phyloP scores from a whole-genome alignment of 1,284 basidiomycete genomes.

The Leccinum subspadiceum region DNA sequence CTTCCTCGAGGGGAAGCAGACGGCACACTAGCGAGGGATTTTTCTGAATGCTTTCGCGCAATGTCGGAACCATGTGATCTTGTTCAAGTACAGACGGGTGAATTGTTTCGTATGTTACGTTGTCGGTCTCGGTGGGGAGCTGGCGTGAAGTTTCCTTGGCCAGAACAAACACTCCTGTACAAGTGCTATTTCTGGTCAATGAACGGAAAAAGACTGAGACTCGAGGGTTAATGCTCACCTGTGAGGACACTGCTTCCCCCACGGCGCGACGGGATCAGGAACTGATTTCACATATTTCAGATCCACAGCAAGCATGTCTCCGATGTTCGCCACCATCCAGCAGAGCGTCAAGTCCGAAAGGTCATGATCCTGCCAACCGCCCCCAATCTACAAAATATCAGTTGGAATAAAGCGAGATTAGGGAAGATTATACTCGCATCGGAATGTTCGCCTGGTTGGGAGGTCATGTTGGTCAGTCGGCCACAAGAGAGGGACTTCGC shows the following conservation, averaged over 20 bases:
- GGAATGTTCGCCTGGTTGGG: slow-evolving; percentile 50
- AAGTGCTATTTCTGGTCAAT: slow-evolving; percentile 39
- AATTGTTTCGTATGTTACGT: slow-evolving; percentile 57
- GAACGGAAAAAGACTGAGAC: not conserved
- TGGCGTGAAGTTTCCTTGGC: slow-evolving; percentile 43
- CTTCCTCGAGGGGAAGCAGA: slow-evolving; percentile 54
- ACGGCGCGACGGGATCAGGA: slow-evolving; percentile 48
- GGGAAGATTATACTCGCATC: slow-evolving; percentile 43
- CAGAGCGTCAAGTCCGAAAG: slow-evolving; percentile 61
- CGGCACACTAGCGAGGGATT: slow-evolving; percentile 44
- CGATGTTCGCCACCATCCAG: slow-evolving; percentile 67
- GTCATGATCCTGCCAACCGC: slow-evolving; percentile 65
- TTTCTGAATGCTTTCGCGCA: slow-evolving; percentile 38
- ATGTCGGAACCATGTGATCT: slow-evolving; percentile 32
- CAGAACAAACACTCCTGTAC: slow-evolving; percentile 51
- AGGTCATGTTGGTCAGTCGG: not conserved
- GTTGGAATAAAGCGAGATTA: slow-evolving; percentile 3
- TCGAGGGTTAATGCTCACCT: slow-evolving; percentile 45
- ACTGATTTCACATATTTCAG: slow-evolving; percentile 49
- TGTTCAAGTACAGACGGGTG: slow-evolving; percentile 60
- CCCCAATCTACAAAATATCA: slow-evolving; percentile 51
- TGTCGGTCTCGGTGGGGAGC: slow-evolving; percentile 45
- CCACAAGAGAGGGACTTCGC: slow-evolving; percentile 12
- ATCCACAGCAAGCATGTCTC: slow-evolving; percentile 55
- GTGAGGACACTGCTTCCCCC: slow-evolving; percentile 61